phyloP scores from a whole-genome alignment of 768 basidiomycete genomes.

The Phlegmacium glaucopus region DNA sequence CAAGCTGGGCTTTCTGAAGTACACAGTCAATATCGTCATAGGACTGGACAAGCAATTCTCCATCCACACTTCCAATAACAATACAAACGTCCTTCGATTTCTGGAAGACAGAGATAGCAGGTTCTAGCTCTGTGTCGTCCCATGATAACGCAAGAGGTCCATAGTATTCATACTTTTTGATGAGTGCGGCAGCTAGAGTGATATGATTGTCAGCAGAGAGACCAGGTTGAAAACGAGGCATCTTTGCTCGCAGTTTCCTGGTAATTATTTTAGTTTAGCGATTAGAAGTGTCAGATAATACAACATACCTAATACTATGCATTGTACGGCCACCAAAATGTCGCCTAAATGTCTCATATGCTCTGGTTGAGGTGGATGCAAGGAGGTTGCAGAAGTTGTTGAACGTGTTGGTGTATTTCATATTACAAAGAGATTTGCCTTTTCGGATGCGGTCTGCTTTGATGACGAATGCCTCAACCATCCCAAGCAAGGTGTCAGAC shows the following conservation, averaged over 20 bases:
- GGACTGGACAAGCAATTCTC: conserved; percentile 7
- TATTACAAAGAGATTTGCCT: conserved; percentile 12
- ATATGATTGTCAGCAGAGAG: conserved; percentile 10
- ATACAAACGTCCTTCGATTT: conserved; percentile 10
- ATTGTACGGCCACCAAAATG: conserved; percentile 15
- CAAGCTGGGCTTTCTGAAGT: conserved; percentile 6
- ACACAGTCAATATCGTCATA: conserved; percentile 10
- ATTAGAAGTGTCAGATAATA: conserved; percentile 1
- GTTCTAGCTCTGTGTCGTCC: conserved; percentile 17
- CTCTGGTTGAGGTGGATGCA: conserved; percentile 3
- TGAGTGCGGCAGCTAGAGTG: not conserved
- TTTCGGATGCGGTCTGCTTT: conserved; percentile 6
- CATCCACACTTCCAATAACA: conserved; percentile 11
- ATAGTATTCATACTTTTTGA: conserved; percentile 7
- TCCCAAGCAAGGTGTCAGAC: conserved; percentile 12
- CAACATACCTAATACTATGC: conserved; percentile 7
- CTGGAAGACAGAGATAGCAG: conserved; percentile 6
- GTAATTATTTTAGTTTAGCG: no score
- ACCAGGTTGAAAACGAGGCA: conserved; percentile 9
- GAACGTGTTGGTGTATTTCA: conserved; percentile 12
- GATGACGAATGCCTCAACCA: conserved; percentile 14
- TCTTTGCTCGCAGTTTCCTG: no score
- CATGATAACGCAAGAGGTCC: conserved; percentile 13
- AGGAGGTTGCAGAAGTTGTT: conserved; percentile 14
- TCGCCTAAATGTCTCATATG: conserved; percentile 10